Evolutionary conservation across 345 rosid genomes (phyloP), one percentile per base, ranked within the genome.

Genomic region (Noccaea bulbosa): DNA sequence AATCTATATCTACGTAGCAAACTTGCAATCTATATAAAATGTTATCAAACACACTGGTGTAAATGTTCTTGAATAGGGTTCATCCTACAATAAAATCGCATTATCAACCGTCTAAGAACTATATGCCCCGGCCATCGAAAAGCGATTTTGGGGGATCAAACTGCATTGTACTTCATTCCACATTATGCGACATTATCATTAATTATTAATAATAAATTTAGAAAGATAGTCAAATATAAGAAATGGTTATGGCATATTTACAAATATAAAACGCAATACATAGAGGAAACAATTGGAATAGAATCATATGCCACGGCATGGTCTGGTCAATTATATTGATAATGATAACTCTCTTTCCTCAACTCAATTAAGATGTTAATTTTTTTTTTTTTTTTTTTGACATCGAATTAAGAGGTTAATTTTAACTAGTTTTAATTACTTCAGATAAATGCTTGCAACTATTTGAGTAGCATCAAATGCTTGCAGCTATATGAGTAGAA

Each of bases 231-330:
- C 55, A 72, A 15, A 64, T 64, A 11, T 11, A 65, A 55, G 20
- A 73, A 30, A 8, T 54, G 33, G 48, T 55, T 39, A 44, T 67
- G 56, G 34, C 63, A 66, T 35, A 66, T 27, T 27, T 17, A 65
- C 10, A 67, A 48, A 47, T 38, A 65, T n/a, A 48, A 40, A 35
- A 30, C 40, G 22, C 65, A 47, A 5, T 57, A 15, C n/a, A 10
- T 53, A 24, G 43, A 74, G 73, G 73, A 74, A 67, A 61, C 69
- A 61, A 37, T 32, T 45, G 74, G 74, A 75, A 68, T 75, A 75
- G 78, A 75, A 75, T 75, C 78, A 68, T 68, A 75, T 75, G 69
- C 78, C 48, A 61, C 50, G 64, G 9, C 64, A 53, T 41, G 69
- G 78, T 75, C 65, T 61, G 58, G 78, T 75, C 78, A 74, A 68